Conservation (phyloP, 306 rosid species). For the Astragalus glycyphyllos region DNA sequence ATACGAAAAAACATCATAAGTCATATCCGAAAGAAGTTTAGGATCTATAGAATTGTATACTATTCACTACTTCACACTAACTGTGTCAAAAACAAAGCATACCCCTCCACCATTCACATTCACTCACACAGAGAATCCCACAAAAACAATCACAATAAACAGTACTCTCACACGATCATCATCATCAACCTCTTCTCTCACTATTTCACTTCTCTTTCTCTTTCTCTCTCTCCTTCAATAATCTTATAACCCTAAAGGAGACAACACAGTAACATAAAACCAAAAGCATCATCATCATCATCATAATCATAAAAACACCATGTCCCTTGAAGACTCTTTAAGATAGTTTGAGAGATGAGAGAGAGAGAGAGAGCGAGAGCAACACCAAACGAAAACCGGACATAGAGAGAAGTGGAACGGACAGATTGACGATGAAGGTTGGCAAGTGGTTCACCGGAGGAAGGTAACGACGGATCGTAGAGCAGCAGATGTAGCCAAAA, state of each 20-base stretch:
- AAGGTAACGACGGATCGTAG: no score
- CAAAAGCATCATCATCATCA: background rate
- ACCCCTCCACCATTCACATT: slow-evolving; percentile 58
- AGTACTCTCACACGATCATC: slow-evolving; percentile 16
- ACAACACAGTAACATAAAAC: background rate
- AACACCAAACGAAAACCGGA: no score
- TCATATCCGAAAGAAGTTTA: no score
- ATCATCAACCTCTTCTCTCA: slow-evolving; percentile 25
- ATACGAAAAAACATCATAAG: no score
- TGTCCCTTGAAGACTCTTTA: slow-evolving; percentile 78
- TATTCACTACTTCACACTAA: no score
- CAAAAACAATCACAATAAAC: slow-evolving; percentile 50
- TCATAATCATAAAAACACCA: slow-evolving; percentile 3
- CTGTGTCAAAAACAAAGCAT: slow-evolving; percentile 36
- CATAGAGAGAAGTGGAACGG: no score
- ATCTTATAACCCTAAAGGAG: slow-evolving; percentile 48
- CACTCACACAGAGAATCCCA: slow-evolving; percentile 63
- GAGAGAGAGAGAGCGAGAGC: no score
- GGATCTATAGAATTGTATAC: no score
- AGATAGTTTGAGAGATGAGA: no score
- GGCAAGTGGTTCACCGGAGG: no score
- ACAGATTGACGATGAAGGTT: no score
- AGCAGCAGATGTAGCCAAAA: no score
- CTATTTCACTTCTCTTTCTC: slow-evolving; percentile 43
- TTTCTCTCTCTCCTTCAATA: background rate